Conservation (phyloP, 2,329 filamentous ascomycete species). For the Magnaporthiopsis incrustans region DNA sequence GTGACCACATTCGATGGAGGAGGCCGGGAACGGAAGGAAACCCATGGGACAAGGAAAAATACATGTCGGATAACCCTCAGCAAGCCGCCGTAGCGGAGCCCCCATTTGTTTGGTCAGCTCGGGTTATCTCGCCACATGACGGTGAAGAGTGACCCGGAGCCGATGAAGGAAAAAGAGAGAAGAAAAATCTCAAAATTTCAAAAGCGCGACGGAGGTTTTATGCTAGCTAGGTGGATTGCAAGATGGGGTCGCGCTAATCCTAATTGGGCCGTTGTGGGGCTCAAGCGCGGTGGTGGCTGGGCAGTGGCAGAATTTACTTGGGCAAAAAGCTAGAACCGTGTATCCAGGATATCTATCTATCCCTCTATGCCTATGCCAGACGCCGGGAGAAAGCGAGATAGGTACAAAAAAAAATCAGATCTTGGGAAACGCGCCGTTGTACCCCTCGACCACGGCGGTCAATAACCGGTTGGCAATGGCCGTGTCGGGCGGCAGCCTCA, state of each 20-base stretch:
- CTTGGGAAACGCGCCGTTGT: conserved; percentile 48
- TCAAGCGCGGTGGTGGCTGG: no score
- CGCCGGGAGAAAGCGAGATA: neutral
- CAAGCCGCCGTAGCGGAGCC: conserved; percentile 47
- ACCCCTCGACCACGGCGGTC: conserved; percentile 69
- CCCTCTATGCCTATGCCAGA: neutral
- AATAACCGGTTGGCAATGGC: conserved; percentile 92
- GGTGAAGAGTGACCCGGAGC: conserved; percentile 40
- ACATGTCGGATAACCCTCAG: conserved; percentile 37
- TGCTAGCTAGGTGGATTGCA: neutral
- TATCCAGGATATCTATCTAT: neutral
- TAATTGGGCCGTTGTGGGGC: neutral
- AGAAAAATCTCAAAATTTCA: conserved; percentile 13
- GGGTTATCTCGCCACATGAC: conserved; percentile 40
- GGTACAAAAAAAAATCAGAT: conserved; percentile 29
- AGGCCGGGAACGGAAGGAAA: conserved; percentile 50
- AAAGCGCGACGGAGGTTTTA: neutral
- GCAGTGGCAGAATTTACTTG: neutral
- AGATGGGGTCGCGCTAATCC: neutral
- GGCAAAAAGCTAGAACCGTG: neutral
- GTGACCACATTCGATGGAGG: conserved; percentile 37
- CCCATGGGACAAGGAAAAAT: conserved; percentile 30
- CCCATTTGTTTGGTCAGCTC: conserved; percentile 22
- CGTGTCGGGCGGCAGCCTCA: conserved; percentile 75
- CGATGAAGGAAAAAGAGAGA: conserved; percentile 35